Conservation (phyloP, 768 basidiomycete species). For the Lentinula boryana region DNA sequence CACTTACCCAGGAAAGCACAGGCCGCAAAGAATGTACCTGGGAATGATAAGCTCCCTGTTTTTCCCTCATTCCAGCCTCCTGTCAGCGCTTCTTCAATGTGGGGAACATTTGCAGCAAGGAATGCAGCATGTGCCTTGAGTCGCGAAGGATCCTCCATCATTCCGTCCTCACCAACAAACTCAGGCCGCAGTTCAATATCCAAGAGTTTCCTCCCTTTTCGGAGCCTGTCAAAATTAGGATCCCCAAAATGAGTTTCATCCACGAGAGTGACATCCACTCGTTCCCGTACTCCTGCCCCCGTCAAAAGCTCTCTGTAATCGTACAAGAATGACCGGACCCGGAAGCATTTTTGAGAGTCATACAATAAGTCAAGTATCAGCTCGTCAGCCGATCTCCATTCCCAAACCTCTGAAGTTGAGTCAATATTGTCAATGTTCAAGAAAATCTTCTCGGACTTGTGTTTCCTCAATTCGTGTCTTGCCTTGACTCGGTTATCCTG, state of each 20-base stretch:
- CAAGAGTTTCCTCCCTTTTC: slow-evolving; percentile 22
- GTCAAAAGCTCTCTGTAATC: slow-evolving; percentile 25
- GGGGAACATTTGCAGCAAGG: slow-evolving; percentile 1
- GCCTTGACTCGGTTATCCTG: slow-evolving; percentile 20
- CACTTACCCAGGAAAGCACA: slow-evolving; percentile 1
- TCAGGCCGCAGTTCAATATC: slow-evolving; percentile 28
- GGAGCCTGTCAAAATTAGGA: slow-evolving; percentile 25
- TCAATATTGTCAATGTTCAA: slow-evolving; percentile 39
- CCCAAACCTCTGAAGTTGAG: slow-evolving; percentile 23
- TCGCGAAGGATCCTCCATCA: background rate
- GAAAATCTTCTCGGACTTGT: slow-evolving; percentile 26
- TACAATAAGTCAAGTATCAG: slow-evolving; percentile 31
- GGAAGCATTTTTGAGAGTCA: slow-evolving; percentile 19
- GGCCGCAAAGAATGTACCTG: slow-evolving; percentile 4
- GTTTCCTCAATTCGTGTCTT: slow-evolving; percentile 12
- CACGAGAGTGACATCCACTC: slow-evolving; percentile 11
- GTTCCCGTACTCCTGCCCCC: slow-evolving; percentile 24
- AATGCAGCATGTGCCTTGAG: slow-evolving; percentile 4
- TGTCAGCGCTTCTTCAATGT: background rate
- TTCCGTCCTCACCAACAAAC: background rate
- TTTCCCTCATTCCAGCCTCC: background rate
- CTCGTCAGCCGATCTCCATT: slow-evolving; percentile 30
- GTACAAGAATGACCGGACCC: slow-evolving; percentile 27
- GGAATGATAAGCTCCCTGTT: background rate
- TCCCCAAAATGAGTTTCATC: slow-evolving; percentile 5